Conservation (phyloP, 2,329 filamentous ascomycete species). For the Leptographium lundbergii region DNA sequence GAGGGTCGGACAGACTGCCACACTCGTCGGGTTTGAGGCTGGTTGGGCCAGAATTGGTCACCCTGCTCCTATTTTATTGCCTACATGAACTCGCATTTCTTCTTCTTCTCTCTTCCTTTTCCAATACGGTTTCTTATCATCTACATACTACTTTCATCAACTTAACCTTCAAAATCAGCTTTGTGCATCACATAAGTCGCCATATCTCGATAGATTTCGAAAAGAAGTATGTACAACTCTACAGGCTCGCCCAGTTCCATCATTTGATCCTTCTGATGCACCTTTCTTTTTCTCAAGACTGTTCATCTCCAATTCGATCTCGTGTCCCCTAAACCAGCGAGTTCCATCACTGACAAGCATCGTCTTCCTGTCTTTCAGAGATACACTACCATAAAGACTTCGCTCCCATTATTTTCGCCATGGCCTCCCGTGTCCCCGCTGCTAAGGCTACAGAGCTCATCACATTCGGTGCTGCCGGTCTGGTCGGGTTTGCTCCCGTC, state of each 20-base stretch:
- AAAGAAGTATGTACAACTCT: neutral
- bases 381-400: neutral
- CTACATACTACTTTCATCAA: neutral
- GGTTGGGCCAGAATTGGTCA: neutral
- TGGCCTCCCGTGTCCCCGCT: constrained; percentile 39
- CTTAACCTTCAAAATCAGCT: neutral
- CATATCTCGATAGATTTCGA: neutral
- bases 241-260: too few relatives aligned
- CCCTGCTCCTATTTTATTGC: neutral
- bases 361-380: neutral
- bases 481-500: constrained; percentile 41
- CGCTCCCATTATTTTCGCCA: constrained; percentile 18
- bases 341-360: neutral
- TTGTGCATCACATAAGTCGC: neutral
- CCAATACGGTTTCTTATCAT: neutral
- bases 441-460: constrained; percentile 35
- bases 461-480: constrained; percentile 40
- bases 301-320: neutral
- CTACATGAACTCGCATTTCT: neutral
- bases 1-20: neutral
- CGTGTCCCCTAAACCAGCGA: neutral
- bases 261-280: neutral
- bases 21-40: neutral
- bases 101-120: neutral
- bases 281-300: neutral